These are phyloP conservation scores for Aspergillus glaucus DNA, from an alignment of 2,329 filamentous ascomycete genomes.

Conservation along the genomic window DNA sequence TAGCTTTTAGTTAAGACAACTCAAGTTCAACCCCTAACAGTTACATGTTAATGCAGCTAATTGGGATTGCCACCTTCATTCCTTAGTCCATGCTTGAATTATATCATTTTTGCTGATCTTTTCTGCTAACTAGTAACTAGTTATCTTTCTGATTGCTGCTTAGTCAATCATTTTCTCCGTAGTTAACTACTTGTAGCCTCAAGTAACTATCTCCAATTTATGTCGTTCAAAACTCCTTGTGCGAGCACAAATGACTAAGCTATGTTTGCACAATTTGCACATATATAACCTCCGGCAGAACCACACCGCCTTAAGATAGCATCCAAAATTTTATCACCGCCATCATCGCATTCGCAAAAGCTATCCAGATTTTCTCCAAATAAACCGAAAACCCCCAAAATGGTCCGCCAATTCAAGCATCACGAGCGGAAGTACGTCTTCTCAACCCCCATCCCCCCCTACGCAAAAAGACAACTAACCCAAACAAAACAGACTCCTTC, in stretches of 20 bases:
- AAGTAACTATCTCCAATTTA: too few species aligned
- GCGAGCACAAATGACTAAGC: not conserved
- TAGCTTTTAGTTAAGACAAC: too few species aligned
- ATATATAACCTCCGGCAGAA: not conserved
- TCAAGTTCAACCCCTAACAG: too few species aligned
- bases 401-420: slow-evolving; percentile 95
- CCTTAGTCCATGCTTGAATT: too few species aligned
- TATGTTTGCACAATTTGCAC: slow-evolving; percentile 1
- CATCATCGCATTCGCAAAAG: not conserved
- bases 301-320: not conserved
- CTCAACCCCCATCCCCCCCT: not conserved
- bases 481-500: slow-evolving; percentile 53
- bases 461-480: slow-evolving; percentile 2
- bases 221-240: not conserved
- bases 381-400: slow-evolving; percentile 36
- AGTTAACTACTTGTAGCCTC: too few species aligned
- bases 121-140: too few species aligned
- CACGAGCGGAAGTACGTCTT: slow-evolving; percentile 72
- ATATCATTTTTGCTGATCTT: too few species aligned
- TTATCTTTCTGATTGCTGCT: too few species aligned
- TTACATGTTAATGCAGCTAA: too few species aligned
- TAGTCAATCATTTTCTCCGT: too few species aligned
- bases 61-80: too few species aligned
- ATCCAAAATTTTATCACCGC: slow-evolving; percentile 2
- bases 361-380: not conserved